phyloP scores from a whole-genome alignment of 2,329 filamentous ascomycete genomes.

The Fusarium sp. region DNA sequence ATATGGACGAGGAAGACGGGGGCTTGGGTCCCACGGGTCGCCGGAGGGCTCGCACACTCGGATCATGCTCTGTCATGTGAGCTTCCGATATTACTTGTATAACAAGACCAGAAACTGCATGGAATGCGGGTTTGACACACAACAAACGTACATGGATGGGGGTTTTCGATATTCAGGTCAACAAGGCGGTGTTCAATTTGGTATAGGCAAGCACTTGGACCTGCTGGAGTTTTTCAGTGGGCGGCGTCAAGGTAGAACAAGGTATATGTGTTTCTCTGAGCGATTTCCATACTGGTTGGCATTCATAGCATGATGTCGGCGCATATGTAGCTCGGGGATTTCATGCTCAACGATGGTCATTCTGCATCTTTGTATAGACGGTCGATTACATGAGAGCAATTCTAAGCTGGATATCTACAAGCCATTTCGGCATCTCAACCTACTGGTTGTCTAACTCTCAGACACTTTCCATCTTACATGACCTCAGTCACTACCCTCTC shows the following conservation, averaged over 20 bases:
- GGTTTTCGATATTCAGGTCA: slow-evolving; percentile 14
- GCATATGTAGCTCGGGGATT: slow-evolving; percentile 11
- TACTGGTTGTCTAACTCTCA: not conserved
- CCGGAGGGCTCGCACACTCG: slow-evolving; percentile 73
- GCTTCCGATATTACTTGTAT: not conserved
- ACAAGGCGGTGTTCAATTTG: slow-evolving; percentile 21
- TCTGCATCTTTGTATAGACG: slow-evolving; percentile 34
- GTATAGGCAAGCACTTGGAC: slow-evolving; percentile 11
- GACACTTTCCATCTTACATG: slow-evolving; percentile 5
- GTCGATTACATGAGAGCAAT: slow-evolving; percentile 21
- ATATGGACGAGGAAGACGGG: slow-evolving; percentile 84
- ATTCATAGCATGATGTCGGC: slow-evolving; percentile 17
- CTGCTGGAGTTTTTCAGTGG: slow-evolving; percentile 16
- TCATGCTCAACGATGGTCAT: slow-evolving; percentile 9
- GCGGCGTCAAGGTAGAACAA: slow-evolving; percentile 40
- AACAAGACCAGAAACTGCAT: not conserved
- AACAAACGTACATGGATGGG: slow-evolving; percentile 5
- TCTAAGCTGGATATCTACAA: slow-evolving; percentile 13
- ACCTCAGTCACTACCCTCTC: slow-evolving; percentile 38
- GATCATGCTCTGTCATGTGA: slow-evolving; percentile 75
- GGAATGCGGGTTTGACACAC: slow-evolving; percentile 4
- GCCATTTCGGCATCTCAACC: not conserved
- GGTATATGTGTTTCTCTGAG: slow-evolving; percentile 18
- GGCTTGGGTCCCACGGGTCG: slow-evolving; percentile 64
- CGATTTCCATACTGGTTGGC: slow-evolving; percentile 6